These are phyloP conservation scores for Candida caryicola DNA, from an alignment of 805 yeast species.

Conservation along the genomic window DNA sequence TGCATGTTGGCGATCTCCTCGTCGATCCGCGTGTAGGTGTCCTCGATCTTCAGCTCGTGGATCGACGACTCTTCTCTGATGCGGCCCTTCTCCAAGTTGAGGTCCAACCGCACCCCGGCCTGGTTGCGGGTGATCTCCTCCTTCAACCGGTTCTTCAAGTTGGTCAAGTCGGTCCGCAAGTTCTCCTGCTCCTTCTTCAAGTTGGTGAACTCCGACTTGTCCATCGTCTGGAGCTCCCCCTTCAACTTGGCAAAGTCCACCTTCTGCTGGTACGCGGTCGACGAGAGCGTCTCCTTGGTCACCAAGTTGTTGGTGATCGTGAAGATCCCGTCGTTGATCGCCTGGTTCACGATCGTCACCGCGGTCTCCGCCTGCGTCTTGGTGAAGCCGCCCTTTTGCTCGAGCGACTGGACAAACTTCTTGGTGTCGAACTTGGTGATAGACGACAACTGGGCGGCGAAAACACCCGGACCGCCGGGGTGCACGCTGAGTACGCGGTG, in stretches of 20 bases:
- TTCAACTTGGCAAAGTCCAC: constrained; percentile 94
- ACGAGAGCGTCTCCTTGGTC: constrained; percentile 77
- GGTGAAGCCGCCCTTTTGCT: constrained; percentile 65
- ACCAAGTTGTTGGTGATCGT: constrained; percentile 75
- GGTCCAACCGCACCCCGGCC: constrained; percentile 86
- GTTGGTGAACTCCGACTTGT: constrained; percentile 77
- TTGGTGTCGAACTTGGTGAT: constrained; percentile 70
- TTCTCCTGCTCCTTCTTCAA: constrained; percentile 86
- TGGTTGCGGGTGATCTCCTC: constrained; percentile 90
- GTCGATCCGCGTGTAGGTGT: constrained; percentile 90
- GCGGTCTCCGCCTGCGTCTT: constrained; percentile 78
- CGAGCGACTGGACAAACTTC: constrained; percentile 62
- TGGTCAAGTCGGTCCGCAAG: constrained; percentile 79
- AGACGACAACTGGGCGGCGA: constrained; percentile 16
- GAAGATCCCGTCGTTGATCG: constrained; percentile 76
- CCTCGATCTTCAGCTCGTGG: constrained; percentile 91
- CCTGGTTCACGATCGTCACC: constrained; percentile 65
- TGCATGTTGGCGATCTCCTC: constrained; percentile 94
- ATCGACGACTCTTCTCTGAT: constrained; percentile 90
- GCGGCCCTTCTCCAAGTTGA: constrained; percentile 91
- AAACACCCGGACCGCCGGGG: neutral
- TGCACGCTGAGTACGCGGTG: too few relatives aligned
- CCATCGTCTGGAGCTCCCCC: constrained; percentile 87
- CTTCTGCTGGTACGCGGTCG: constrained; percentile 90
- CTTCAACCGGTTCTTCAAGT: constrained; percentile 74